Conservation (phyloP, 2,329 filamentous ascomycete genomes). For the Annulohypoxylon truncatum region DNA sequence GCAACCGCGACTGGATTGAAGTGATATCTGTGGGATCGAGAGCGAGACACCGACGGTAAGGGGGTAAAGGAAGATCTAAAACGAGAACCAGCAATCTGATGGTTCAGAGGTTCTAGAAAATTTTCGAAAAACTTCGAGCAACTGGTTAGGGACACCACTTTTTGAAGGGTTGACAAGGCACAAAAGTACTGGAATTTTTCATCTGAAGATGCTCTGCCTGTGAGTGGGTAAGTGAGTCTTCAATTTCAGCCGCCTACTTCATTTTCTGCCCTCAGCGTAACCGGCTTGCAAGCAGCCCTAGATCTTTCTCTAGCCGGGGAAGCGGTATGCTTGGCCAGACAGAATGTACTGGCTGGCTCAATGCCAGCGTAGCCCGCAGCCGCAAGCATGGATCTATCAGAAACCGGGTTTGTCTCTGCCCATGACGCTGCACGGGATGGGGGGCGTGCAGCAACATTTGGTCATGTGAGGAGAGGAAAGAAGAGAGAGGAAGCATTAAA, state of each 20-base stretch:
- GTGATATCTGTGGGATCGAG: constrained; percentile 19
- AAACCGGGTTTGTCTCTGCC: constrained; percentile 47
- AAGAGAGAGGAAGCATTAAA: constrained; percentile 32
- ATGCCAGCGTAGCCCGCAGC: constrained; percentile 30
- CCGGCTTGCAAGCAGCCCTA: constrained; percentile 5
- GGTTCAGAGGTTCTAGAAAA: constrained; percentile 30
- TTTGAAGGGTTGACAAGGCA: constrained; percentile 25
- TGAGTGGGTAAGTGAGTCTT: constrained; percentile 34
- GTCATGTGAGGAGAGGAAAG: constrained; percentile 43
- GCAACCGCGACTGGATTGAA: constrained; percentile 17
- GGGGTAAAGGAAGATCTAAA: constrained; percentile 21
- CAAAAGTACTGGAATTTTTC: constrained; percentile 18
- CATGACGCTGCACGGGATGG: constrained; percentile 38
- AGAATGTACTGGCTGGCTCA: constrained; percentile 15
- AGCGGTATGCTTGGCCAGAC: constrained; percentile 12
- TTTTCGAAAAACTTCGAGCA: constrained; percentile 27
- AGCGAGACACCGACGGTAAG: constrained; percentile 23
- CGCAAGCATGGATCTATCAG: constrained; percentile 44
- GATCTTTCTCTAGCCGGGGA: constrained; percentile 20
- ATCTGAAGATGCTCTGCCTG: constrained; percentile 30
- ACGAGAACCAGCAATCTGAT: constrained; percentile 23
- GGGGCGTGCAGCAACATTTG: constrained; percentile 44
- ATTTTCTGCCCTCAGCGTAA: constrained; percentile 7
- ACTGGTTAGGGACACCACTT: constrained; percentile 8
- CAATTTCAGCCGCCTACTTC: constrained; percentile 26